A percentile compares a stretch with the other conserved stretches of the same genome.
phyloP scores from a whole-genome alignment of 2,329 filamentous ascomycete species.

The Tolypocladium cylindrosporum region DNA sequence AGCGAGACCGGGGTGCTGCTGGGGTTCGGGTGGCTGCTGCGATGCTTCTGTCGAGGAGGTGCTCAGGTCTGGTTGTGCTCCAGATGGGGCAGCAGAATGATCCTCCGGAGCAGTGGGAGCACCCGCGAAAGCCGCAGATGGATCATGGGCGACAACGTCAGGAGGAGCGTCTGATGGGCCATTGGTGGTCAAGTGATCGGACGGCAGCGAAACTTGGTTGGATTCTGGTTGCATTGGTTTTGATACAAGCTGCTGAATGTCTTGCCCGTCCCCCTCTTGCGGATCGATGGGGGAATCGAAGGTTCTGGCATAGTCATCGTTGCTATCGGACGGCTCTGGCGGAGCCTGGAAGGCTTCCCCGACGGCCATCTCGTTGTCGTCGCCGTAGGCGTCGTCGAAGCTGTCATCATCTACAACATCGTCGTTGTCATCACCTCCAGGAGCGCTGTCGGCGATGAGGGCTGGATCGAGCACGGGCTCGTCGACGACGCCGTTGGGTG shows the following conservation, averaged over 20 bases:
- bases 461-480: conserved; percentile 20
- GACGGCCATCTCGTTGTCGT: conserved; percentile 12
- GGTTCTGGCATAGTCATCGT: conserved; percentile 41
- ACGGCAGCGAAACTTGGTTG: conserved; percentile 29
- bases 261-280: conserved; percentile 25
- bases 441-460: conserved; percentile 12
- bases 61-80: conserved; percentile 14
- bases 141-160: conserved; percentile 19
- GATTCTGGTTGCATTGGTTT: conserved; percentile 28
- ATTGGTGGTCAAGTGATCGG: conserved; percentile 24
- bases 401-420: conserved; percentile 35
- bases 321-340: conserved; percentile 22
- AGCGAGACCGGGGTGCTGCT: conserved; percentile 7
- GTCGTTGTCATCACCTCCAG: conserved; percentile 23
- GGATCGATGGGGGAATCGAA: conserved; percentile 37
- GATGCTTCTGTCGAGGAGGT: conserved; percentile 5
- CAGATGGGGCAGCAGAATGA: conserved; percentile 13
- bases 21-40: conserved; percentile 12
- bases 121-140: conserved; percentile 15
- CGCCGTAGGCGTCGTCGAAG: conserved; percentile 37
- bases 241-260: conserved; percentile 30
- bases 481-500: conserved; percentile 17
- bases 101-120: conserved; percentile 5
- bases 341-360: conserved; percentile 16
- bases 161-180: conserved; percentile 18